Evolutionary conservation across 495 filamentous ascomycete genomes (phyloP).

Genomic region (Gamarada debralockiae): DNA sequence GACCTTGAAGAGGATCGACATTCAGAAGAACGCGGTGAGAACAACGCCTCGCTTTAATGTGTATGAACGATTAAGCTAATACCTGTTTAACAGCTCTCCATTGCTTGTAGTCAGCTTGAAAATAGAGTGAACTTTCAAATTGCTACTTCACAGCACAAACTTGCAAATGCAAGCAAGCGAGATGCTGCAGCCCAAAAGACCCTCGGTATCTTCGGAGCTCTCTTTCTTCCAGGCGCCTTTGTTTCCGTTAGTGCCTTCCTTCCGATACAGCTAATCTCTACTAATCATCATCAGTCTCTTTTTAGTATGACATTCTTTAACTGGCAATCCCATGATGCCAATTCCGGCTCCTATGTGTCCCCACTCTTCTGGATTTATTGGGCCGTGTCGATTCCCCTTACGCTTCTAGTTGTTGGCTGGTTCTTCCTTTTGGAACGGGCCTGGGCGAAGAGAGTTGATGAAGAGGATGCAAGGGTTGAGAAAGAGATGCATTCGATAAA

Average conservation of each 20-base stretch:
- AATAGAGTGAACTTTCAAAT: slow-evolving; percentile 49
- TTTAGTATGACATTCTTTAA: slow-evolving; percentile 54
- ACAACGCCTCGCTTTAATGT: too few species aligned
- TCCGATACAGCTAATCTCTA: background rate
- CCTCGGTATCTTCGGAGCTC: slow-evolving; percentile 44
- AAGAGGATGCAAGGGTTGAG: slow-evolving; percentile 42
- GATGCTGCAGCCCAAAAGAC: slow-evolving; percentile 50
- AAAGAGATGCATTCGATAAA: slow-evolving; percentile 31
- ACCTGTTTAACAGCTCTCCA: slow-evolving; percentile 30
- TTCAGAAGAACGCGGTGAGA: slow-evolving; percentile 45
- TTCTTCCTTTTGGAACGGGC: slow-evolving; percentile 41
- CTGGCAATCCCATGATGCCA: slow-evolving; percentile 27
- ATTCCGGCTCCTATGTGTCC: slow-evolving; percentile 31
- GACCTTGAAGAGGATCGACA: slow-evolving; percentile 42
- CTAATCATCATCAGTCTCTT: slow-evolving; percentile 33
- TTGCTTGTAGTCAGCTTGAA: slow-evolving; percentile 50
- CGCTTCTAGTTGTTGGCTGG: slow-evolving; percentile 34
- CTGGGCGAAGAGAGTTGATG: slow-evolving; percentile 33
- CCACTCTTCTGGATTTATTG: slow-evolving; percentile 49
- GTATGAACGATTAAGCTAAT: too few species aligned
- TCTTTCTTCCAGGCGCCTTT: slow-evolving; percentile 50
- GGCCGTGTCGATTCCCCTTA: slow-evolving; percentile 42
- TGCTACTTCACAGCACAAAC: slow-evolving; percentile 45
- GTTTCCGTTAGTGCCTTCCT: slow-evolving; percentile 26
- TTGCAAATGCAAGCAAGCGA: slow-evolving; percentile 49